Base-by-base conservation (phyloP, 768 basidiomycete genomes). In the Tubosaeta sp. region DNA sequence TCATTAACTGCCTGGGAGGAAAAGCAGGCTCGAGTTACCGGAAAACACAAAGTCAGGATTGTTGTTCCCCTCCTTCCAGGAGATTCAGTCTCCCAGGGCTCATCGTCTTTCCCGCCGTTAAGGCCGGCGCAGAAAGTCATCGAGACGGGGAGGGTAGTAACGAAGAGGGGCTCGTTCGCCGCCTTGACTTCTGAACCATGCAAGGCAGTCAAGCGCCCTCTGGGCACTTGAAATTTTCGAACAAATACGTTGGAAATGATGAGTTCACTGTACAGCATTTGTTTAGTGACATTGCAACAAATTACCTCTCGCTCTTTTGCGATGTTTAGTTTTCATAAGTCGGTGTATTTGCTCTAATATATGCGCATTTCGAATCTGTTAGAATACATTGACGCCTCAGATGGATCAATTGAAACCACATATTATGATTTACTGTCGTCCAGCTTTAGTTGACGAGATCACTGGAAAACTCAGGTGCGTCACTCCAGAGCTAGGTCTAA, bases 1-100 rank as follows among this genome's bases (percentile, higher is more conserved):
- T 69, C 67, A 9, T 47, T 67, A 38, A 57, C 52, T 18, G 51
- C 46, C 5, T 50, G 63, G 49, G 61, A 59, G 42, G 57, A 57
- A 10, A 49, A 47, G 4, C 52, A 44, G 11, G 47, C 44, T 43
- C 49, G 51, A 38, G 52, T 44, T 22, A 39, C 38, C 2, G 39
- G 52, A 5, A 53, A 44, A 42, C 58, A 51, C 31, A 59, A 54
- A 32, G 32, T 61, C 16, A 62, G 56, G 52, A 57, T 65, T 13
- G 52, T 52, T 16, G 38, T 63, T 43, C 58, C 63, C 1, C 49
- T 60, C 32, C 36, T 30, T 30, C 54, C 32, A 19, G 54, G 54
- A 2, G 34, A 55, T 3, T 35, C 38, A 3, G 24, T n/a, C 53
- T 7, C 32, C 13, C 43, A 21, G 6, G 29, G 19, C 1, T 32